These are phyloP conservation scores for Penicillium digitatum DNA, from an alignment of 2,329 filamentous ascomycete genomes.

Conservation along the genomic window DNA sequence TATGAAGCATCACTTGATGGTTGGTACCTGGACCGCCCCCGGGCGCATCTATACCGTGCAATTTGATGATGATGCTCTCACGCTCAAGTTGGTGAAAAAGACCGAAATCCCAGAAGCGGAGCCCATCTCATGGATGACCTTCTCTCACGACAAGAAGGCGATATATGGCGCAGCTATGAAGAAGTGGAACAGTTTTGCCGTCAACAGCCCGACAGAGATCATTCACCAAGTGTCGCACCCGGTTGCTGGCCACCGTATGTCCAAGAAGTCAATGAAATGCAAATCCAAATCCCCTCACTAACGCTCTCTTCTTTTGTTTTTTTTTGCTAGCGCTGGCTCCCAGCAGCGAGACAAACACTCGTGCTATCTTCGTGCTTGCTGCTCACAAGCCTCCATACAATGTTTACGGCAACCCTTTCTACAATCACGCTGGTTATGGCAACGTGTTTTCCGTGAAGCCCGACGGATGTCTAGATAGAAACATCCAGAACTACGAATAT, in stretches of 20 bases:
- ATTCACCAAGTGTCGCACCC: slow-evolving; percentile 69
- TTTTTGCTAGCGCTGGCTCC: slow-evolving; percentile 58
- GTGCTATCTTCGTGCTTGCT: slow-evolving; percentile 83
- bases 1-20: slow-evolving; percentile 88
- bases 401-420: slow-evolving; percentile 89
- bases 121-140: slow-evolving; percentile 91
- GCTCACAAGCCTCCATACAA: slow-evolving; percentile 72
- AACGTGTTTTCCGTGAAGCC: slow-evolving; percentile 58
- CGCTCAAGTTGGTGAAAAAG: slow-evolving; percentile 70
- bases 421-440: slow-evolving; percentile 75
- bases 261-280: background rate
- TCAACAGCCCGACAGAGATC: slow-evolving; percentile 72
- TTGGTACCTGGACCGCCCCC: slow-evolving; percentile 85
- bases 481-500: slow-evolving; percentile 48
- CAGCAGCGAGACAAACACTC: slow-evolving; percentile 69
- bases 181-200: slow-evolving; percentile 80
- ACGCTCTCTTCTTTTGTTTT: background rate
- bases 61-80: slow-evolving; percentile 77
- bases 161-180: slow-evolving; percentile 91
- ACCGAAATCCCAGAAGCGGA: slow-evolving; percentile 78
- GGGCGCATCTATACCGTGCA: slow-evolving; percentile 85
- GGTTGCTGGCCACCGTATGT: slow-evolving; percentile 68
- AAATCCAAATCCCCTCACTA: background rate
- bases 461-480: slow-evolving; percentile 40
- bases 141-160: slow-evolving; percentile 78